Conservation (phyloP, 495 filamentous ascomycete genomes). For the Podospora comata region DNA sequence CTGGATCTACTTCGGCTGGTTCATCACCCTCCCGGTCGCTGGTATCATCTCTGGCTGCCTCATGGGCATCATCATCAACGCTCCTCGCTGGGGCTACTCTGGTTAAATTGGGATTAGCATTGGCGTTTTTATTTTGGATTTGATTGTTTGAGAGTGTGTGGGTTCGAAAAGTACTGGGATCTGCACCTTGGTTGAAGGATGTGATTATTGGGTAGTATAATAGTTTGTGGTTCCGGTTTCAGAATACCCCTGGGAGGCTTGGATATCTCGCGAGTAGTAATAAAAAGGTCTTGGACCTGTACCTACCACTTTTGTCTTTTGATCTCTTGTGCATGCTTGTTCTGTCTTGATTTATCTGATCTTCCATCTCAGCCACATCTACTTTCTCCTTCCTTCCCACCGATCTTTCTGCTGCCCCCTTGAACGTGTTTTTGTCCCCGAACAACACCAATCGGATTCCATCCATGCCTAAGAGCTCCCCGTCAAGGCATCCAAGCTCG, state of each 20-base stretch:
- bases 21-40: slow-evolving; percentile 56
- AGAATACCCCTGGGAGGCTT: background rate
- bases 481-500: too few relatives aligned
- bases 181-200: background rate
- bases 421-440: too few relatives aligned
- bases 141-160: background rate
- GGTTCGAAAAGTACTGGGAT: background rate
- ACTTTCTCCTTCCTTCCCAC: too few relatives aligned
- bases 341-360: too few relatives aligned
- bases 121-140: slow-evolving; percentile 1
- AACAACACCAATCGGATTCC: too few relatives aligned
- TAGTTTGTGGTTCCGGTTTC: background rate
- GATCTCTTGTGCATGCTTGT: too few relatives aligned
- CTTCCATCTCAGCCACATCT: too few relatives aligned
- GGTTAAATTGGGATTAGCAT: slow-evolving; percentile 3
- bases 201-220: background rate
- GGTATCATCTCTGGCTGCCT: slow-evolving; percentile 56
- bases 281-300: background rate
- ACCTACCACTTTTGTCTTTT: background rate
- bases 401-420: too few relatives aligned
- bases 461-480: too few relatives aligned
- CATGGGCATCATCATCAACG: slow-evolving; percentile 58
- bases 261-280: background rate
- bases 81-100: slow-evolving; percentile 39
- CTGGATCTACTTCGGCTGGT: slow-evolving; percentile 57